Evolutionary conservation across 352 stramenopile genomes (phyloP).

Genomic region (Phytophthora lateralis): DNA sequence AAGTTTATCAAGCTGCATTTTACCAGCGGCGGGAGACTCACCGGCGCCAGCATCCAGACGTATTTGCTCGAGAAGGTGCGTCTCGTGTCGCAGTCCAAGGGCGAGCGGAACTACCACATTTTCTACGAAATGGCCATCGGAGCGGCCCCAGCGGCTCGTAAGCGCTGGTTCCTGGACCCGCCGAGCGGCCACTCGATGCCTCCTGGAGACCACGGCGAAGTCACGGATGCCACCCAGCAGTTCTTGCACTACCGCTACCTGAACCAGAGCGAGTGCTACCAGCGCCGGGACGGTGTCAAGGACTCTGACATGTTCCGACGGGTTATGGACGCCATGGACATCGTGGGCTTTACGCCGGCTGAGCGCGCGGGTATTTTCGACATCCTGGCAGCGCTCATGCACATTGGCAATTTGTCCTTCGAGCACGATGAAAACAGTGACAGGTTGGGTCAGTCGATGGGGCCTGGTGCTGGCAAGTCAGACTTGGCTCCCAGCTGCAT

Average conservation of each 20-base stretch:
- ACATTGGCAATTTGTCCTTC: slow-evolving; percentile 90
- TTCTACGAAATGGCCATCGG: slow-evolving; percentile 86
- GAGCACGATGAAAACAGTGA: slow-evolving; percentile 78
- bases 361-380: slow-evolving; percentile 86
- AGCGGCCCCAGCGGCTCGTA: slow-evolving; percentile 53
- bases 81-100: slow-evolving; percentile 79
- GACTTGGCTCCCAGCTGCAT: slow-evolving; percentile 68
- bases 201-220: slow-evolving; percentile 49
- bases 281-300: slow-evolving; percentile 74
- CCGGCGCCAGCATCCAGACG: slow-evolving; percentile 89
- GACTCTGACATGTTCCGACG: slow-evolving; percentile 82
- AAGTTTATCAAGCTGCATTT: slow-evolving; percentile 94
- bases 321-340: slow-evolving; percentile 81
- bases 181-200: slow-evolving; percentile 41
- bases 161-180: slow-evolving; percentile 71
- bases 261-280: slow-evolving; percentile 87
- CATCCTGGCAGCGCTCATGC: slow-evolving; percentile 83
- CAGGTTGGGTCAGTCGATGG: slow-evolving; percentile 45
- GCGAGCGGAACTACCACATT: slow-evolving; percentile 88
- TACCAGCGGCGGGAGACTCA: slow-evolving; percentile 67
- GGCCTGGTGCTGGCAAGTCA: slow-evolving; percentile 24
- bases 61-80: slow-evolving; percentile 96
- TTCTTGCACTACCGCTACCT: slow-evolving; percentile 83
- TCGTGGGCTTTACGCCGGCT: slow-evolving; percentile 80
- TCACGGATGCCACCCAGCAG: slow-evolving; percentile 49